Evolutionary conservation across 2,329 filamentous ascomycete genomes (phyloP).

Genomic region (Neonectria punicea): DNA sequence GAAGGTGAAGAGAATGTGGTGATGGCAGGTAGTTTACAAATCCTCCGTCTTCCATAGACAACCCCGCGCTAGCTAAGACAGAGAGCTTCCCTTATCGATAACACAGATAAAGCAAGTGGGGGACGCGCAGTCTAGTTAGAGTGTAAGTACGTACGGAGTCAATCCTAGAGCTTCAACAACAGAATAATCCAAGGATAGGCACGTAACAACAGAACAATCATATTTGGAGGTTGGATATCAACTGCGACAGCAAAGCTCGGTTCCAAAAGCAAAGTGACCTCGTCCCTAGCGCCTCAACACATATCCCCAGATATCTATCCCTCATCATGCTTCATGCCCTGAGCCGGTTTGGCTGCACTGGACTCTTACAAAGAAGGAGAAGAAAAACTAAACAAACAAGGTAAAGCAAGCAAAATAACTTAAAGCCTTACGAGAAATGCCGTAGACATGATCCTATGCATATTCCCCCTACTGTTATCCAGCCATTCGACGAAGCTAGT

Average conservation of each 20-base stretch:
- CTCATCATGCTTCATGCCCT: slow-evolving; percentile 10
- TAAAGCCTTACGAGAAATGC: background rate
- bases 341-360: background rate
- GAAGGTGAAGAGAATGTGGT: background rate
- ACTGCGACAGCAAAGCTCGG: slow-evolving; percentile 13
- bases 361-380: background rate
- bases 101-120: background rate
- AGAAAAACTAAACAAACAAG: background rate
- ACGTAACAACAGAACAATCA: background rate
- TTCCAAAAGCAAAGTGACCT: slow-evolving; percentile 14
- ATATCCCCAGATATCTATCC: slow-evolving; percentile 13
- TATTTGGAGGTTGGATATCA: slow-evolving; percentile 19
- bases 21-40: slow-evolving; percentile 33
- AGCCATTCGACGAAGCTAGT: slow-evolving; percentile 34
- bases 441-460: background rate
- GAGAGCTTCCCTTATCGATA: slow-evolving; percentile 38
- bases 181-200: background rate
- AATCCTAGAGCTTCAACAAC: background rate
- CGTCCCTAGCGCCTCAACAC: slow-evolving; percentile 18
- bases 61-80: slow-evolving; percentile 34
- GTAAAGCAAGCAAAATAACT: background rate
- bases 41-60: slow-evolving; percentile 23
- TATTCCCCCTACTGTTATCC: background rate
- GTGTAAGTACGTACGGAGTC: background rate
- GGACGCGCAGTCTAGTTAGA: too few relatives aligned